Percentiles rank a stretch among this genome's conserved stretches.
Conservation (phyloP, 352 stramenopile species). For the Phytophthora hybrid region DNA sequence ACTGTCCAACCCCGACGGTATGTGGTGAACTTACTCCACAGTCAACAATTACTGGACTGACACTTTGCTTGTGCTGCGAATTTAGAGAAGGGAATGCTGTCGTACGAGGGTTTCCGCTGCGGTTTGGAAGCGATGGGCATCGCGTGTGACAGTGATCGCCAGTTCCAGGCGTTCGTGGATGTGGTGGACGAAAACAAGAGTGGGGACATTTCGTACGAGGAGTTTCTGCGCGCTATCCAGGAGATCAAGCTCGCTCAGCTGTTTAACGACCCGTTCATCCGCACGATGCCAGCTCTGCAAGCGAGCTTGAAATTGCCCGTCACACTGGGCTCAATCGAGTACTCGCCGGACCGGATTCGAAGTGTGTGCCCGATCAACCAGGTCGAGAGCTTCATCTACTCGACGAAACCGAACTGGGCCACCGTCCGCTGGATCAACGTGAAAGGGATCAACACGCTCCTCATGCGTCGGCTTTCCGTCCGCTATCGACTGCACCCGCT, state of each 20-base stretch:
- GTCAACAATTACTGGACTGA: background rate
- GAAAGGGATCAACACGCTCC: constrained; percentile 60
- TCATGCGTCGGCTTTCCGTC: constrained; percentile 74
- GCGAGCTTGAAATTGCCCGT: constrained; percentile 29
- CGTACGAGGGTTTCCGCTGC: constrained; percentile 69
- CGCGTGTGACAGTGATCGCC: constrained; percentile 57
- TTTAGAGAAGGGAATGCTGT: constrained; percentile 57
- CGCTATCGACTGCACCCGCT: constrained; percentile 84
- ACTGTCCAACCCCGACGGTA: constrained; percentile 64
- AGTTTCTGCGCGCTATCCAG: constrained; percentile 87
- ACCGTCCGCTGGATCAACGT: constrained; percentile 84
- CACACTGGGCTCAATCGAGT: constrained; percentile 70
- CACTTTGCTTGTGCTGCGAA: background rate
- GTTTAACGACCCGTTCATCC: constrained; percentile 68
- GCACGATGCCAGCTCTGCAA: constrained; percentile 46
- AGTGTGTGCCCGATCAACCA: constrained; percentile 70
- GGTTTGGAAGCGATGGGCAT: constrained; percentile 81
- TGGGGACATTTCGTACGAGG: constrained; percentile 79
- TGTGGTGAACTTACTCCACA: constrained; percentile 14
- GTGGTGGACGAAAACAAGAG: constrained; percentile 83
- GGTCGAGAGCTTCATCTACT: constrained; percentile 85
- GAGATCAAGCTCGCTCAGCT: constrained; percentile 89
- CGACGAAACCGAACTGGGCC: constrained; percentile 71
- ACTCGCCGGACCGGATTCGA: constrained; percentile 74
- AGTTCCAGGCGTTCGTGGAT: constrained; percentile 75